Base-by-base conservation (phyloP, 305 asterid species). In the Fraxinus nigra region DNA sequence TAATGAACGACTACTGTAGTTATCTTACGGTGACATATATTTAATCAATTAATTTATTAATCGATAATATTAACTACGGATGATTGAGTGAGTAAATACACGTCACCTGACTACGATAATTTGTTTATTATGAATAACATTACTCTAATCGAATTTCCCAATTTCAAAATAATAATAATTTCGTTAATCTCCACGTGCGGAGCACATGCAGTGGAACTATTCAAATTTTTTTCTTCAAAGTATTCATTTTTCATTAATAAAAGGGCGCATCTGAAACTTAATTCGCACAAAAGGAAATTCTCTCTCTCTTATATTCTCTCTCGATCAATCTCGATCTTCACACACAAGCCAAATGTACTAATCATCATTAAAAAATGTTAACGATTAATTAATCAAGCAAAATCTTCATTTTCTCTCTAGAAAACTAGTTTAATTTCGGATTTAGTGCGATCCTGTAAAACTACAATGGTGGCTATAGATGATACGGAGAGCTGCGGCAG, bases 401-500 rank as follows among this genome's bases (percentile, higher is more conserved):
- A 70, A 16, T 70, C 40, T 70, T 70, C 74, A 70, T 32, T 26
- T 7, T 26, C 72, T 26, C 33, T 65, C 35, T 13, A 61, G 56
- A 76, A 11, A 51, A 46, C 35, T 76, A 24, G 61, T 10, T 40
- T 20, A 14, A 46, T 76, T 76, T 76, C 37, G 7, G 14, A 30
- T 28, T 24, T 46, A 26, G 69, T 46, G 40, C 28, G 65, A 26
- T 46, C 61, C 35, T 40, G 37, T 77, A 65, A 67, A 26, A 22
- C 3, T 77, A 56, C 4, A 70, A 70, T 70, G 75, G 88, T 89
- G 90, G 88, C 85, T 75, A 84, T 88, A 77, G 91, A 89, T 34
- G 92, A 89, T 72, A 85, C 82, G 67, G 92, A 89, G 86, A 89
- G 92, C 75, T 87, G 92, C 63, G 92, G 92, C 38, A 89, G 92